Base-by-base conservation (phyloP, 495 filamentous ascomycete species). In the Ascodesmis nigricans region DNA sequence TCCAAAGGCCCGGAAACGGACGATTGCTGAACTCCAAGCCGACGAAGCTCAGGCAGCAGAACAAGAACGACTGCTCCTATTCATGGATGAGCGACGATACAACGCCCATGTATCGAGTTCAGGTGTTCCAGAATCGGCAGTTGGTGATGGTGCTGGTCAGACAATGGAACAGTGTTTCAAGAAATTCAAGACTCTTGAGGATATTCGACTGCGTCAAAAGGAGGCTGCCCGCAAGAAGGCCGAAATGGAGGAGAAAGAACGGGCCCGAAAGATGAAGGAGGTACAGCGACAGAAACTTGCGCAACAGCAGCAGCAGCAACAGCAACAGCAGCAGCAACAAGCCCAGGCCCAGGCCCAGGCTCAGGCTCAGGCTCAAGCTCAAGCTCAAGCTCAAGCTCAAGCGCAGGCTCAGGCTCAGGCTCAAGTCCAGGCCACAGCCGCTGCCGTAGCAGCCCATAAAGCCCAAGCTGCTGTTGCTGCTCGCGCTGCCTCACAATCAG, bases 41-140 rank as follows among this genome's bases (percentile, higher is more conserved):
- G 87, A 95, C 50, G 82, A 95, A 52, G 83, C 87, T 0, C 58
- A 78, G 38, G 80, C 80, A 4, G 82, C 80, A 7, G 74, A 87
- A 29, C 73, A 80, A 50, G 80, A 93, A 52, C 63, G 78, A 18
- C 83, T 81, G 43, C 82, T 95, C 75, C 78, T 95, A 22, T 74
- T 78, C 30, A 72, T 84, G 60, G 87, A 99, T 37, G 90, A 95
- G 45, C 66, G 79, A 9, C 61, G 79, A 29, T 65, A 70, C 15
- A 60, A 73, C 7, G 63, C 64, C 11, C 56, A 60, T 25, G 63
- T 66, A 0, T 59, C 65, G 29, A 63, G 60, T 10, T 63, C 69
- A 23, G 65, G 58, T 25, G 63, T 54, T 15, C 60, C 63, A 1
- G 75, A 71, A 39, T 65, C 74, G 31, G 60, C 69, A 2, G 71